Evolutionary conservation across 768 basidiomycete species (phyloP).

Genomic region (Tylopilus rubrobrunneus): DNA sequence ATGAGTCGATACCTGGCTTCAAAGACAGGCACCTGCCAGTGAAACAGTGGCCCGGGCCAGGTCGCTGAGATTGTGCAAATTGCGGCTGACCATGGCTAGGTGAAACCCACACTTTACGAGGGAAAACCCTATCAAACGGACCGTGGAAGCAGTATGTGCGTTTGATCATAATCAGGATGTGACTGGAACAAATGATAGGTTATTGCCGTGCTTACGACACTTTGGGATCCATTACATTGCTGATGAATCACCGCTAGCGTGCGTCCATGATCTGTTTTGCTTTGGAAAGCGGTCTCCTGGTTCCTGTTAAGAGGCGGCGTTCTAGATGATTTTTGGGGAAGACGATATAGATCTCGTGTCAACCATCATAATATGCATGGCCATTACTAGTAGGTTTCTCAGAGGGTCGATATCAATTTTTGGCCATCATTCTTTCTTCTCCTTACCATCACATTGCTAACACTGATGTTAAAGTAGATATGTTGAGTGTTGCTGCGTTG

Average conservation of each 20-base stretch:
- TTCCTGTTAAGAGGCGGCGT: constrained; percentile 7
- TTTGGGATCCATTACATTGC: no score
- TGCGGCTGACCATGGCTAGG: constrained; percentile 41
- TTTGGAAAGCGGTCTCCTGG: not conserved
- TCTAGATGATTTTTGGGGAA: constrained; percentile 7
- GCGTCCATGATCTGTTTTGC: not conserved
- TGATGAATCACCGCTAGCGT: constrained; percentile 15
- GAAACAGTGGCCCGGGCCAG: no score
- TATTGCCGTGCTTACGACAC: constrained; percentile 41
- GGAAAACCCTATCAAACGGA: constrained; percentile 44
- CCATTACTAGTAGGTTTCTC: no score
- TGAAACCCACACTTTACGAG: constrained; percentile 50
- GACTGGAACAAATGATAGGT: constrained; percentile 7
- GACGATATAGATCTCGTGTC: no score
- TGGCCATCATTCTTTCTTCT: no score
- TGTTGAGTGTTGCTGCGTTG: no score
- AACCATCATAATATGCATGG: no score
- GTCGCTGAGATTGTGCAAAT: constrained; percentile 46
- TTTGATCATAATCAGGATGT: not conserved
- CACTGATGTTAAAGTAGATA: no score
- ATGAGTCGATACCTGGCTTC: constrained; percentile 1
- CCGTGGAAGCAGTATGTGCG: constrained; percentile 33
- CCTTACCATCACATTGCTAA: no score
- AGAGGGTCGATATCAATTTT: no score
- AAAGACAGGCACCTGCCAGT: not conserved